Percentiles rank a stretch among this genome's conserved stretches.
phyloP scores from a whole-genome alignment of 495 filamentous ascomycete species.

The Pyrenopolyporus hunteri region DNA sequence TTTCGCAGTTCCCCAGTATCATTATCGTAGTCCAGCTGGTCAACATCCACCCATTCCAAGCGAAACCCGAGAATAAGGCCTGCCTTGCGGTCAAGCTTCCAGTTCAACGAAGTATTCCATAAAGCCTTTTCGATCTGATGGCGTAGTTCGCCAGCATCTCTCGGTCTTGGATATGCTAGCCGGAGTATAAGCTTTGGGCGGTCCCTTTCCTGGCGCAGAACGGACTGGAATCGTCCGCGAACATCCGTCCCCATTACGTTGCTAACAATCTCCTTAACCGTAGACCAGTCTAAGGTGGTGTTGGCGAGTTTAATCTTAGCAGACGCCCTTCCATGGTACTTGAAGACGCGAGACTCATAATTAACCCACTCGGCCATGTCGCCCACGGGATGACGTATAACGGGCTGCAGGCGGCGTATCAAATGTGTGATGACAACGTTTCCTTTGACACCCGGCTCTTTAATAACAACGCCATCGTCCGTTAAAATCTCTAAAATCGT shows the following conservation, averaged over 20 bases:
- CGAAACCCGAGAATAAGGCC: background rate
- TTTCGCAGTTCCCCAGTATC: background rate
- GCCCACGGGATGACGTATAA: constrained; percentile 11
- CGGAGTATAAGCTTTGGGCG: constrained; percentile 5
- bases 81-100: background rate
- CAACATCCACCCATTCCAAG: constrained; percentile 7
- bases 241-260: background rate
- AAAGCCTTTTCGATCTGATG: constrained; percentile 6
- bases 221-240: constrained; percentile 1
- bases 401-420: constrained; percentile 8
- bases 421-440: constrained; percentile 13
- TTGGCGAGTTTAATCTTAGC: constrained; percentile 1
- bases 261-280: background rate
- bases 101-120: background rate
- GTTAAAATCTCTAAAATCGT: constrained; percentile 6
- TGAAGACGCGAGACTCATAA: constrained; percentile 5
- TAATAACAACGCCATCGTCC: constrained; percentile 8
- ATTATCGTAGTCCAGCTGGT: background rate
- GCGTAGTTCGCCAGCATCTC: background rate
- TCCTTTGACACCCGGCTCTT: constrained; percentile 3
- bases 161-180: background rate
- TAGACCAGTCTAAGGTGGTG: background rate
- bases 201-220: background rate
- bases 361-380: constrained; percentile 14
- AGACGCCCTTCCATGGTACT: background rate